Conservation (phyloP, 2,329 filamentous ascomycete species). For the Mollisiaceae sp. region DNA sequence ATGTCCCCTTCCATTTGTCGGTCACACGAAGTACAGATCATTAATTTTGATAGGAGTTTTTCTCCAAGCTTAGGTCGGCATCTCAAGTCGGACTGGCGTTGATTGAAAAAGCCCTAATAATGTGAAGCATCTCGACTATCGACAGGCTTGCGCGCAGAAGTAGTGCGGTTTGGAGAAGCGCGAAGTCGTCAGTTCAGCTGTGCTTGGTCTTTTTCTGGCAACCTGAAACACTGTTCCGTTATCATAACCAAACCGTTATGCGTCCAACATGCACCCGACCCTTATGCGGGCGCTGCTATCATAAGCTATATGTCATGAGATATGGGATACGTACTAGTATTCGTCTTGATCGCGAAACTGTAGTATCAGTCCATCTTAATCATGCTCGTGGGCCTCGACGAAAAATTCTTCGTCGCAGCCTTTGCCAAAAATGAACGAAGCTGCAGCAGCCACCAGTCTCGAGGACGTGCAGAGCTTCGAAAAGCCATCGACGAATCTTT, state of each 20-base stretch:
- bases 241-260: conserved; percentile 11
- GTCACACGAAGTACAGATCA: not conserved
- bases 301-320: conserved; percentile 3
- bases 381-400: not conserved
- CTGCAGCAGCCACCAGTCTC: not conserved
- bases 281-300: conserved; percentile 4
- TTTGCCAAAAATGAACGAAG: not conserved
- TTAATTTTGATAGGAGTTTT: not conserved
- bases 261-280: not conserved
- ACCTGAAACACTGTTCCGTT: conserved; percentile 10
- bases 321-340: not conserved
- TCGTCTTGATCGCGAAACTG: not conserved
- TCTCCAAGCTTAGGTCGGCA: not conserved
- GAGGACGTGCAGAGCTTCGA: not conserved
- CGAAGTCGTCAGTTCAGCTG: not conserved
- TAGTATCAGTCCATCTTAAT: not conserved
- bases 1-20: not conserved
- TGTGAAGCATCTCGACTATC: not conserved
- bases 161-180: not conserved
- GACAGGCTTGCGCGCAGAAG: not conserved
- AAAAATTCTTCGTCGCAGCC: not conserved
- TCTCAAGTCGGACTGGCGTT: not conserved
- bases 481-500: not conserved
- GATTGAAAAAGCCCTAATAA: not conserved
- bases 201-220: conserved; percentile 3